A percentile compares a stretch with the other conserved stretches of the same genome.
Evolutionary conservation across 2,329 filamentous ascomycete species (phyloP).

Genomic region (Falciphora oryzae): DNA sequence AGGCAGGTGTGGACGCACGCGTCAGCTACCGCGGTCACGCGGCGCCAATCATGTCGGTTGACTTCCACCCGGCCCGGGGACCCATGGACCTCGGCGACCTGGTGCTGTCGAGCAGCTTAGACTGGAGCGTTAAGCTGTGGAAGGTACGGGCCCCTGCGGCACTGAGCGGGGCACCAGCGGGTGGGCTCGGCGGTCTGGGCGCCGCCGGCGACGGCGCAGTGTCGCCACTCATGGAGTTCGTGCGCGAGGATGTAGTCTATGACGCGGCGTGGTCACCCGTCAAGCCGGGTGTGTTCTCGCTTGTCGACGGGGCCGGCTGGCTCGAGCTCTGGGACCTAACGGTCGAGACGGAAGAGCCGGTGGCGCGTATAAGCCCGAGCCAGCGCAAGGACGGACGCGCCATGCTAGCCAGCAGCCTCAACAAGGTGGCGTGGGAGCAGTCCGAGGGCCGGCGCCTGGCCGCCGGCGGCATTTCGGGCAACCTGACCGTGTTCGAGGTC

Average conservation of each 20-base stretch:
- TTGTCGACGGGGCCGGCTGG: conserved; percentile 88
- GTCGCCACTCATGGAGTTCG: conserved; percentile 78
- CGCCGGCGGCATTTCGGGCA: conserved; percentile 86
- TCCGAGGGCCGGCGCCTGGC: conserved; percentile 82
- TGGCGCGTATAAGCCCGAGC: conserved; percentile 72
- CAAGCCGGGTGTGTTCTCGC: conserved; percentile 88
- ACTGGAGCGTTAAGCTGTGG: conserved; percentile 98
- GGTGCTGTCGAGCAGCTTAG: conserved; percentile 83
- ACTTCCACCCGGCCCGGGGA: conserved; percentile 89
- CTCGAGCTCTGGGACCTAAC: conserved; percentile 95
- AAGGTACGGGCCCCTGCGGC: conserved; percentile 79
- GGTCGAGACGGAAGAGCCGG: conserved; percentile 85
- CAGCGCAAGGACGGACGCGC: conserved; percentile 57
- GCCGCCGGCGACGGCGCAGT: conserved; percentile 47
- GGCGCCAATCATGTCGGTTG: conserved; percentile 90
- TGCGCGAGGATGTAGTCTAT: conserved; percentile 93
- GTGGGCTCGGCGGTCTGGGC: conserved; percentile 26
- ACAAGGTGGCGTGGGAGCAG: conserved; percentile 91
- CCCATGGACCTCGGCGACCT: conserved; percentile 92
- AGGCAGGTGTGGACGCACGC: conserved; percentile 87
- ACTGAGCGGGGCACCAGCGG: conserved; percentile 49
- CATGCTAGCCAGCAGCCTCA: conserved; percentile 78
- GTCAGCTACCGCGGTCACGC: conserved; percentile 86
- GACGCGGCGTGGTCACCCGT: conserved; percentile 93
- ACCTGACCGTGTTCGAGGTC: conserved; percentile 90